Conservation (phyloP, 441 rosid species). For the Arabidopsis hybrid region DNA sequence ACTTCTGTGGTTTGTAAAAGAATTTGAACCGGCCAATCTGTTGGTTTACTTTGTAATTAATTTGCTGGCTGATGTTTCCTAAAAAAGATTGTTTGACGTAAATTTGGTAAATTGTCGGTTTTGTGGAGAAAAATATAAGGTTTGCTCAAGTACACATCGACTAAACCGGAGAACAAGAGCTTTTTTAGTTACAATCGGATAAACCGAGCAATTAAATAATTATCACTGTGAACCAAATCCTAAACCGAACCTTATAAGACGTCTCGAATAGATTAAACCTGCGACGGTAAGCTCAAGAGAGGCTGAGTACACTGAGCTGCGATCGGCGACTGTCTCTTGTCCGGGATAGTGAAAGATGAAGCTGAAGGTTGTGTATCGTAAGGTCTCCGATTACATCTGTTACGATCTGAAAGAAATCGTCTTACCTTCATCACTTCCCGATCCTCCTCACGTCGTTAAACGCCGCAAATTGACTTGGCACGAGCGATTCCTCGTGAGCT, state of each 20-base stretch:
- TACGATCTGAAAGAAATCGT: slow-evolving; percentile 88
- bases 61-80: too few relatives aligned
- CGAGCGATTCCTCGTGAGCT: slow-evolving; percentile 67
- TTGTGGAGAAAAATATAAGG: too few relatives aligned
- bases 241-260: slow-evolving; percentile 14
- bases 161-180: too few relatives aligned
- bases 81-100: too few relatives aligned
- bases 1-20: too few relatives aligned
- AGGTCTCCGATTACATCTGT: slow-evolving; percentile 74
- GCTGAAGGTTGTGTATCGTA: slow-evolving; percentile 60
- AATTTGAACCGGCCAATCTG: background rate
- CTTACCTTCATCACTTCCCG: slow-evolving; percentile 88
- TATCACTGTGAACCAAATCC: slow-evolving; percentile 10
- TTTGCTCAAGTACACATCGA: too few relatives aligned
- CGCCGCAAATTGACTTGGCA: slow-evolving; percentile 86
- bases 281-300: background rate
- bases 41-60: background rate
- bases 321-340: slow-evolving; percentile 18
- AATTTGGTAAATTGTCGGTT: too few relatives aligned
- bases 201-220: background rate
- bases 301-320: slow-evolving; percentile 1
- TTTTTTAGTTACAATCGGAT: background rate
- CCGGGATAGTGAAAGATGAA: slow-evolving; percentile 53
- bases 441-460: slow-evolving; percentile 82
- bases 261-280: background rate